Percentiles rank a stretch among this genome's conserved stretches.
These are phyloP conservation scores for Emmonsia crescens DNA, from an alignment of 2,329 filamentous ascomycete species.

Conservation along the genomic window DNA sequence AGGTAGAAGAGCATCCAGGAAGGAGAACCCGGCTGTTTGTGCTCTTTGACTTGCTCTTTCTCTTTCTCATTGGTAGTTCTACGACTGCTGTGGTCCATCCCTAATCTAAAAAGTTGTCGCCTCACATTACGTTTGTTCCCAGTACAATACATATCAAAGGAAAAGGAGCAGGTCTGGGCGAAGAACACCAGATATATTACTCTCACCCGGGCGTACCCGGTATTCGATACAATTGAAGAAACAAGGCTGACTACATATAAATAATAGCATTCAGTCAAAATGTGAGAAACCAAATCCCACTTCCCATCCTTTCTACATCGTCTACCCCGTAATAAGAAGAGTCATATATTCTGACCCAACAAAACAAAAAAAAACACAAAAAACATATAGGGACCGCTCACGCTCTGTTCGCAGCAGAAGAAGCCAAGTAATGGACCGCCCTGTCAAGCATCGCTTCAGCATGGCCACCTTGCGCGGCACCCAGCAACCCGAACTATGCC, in stretches of 20 bases:
- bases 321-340: not conserved
- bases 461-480: conserved; percentile 77
- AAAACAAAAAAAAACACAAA: not conserved
- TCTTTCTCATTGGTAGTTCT: not conserved
- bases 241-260: not conserved
- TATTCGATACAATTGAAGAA: not conserved
- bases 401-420: conserved; percentile 26
- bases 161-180: not conserved
- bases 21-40: not conserved
- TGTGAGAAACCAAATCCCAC: not conserved
- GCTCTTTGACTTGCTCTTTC: not conserved
- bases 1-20: not conserved
- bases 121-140: not conserved
- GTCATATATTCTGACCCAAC: not conserved
- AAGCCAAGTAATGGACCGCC: conserved; percentile 25
- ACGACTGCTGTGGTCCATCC: not conserved
- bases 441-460: conserved; percentile 60
- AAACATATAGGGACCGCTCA: conserved; percentile 30
- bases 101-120: not conserved
- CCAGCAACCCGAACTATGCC: conserved; percentile 77
- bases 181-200: not conserved
- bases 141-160: not conserved
- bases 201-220: not conserved
- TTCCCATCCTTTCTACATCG: not conserved
- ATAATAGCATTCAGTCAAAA: not conserved